Evolutionary conservation across 2,329 filamentous ascomycete species (phyloP).

Genomic region (Aurifilum marmelostoma): DNA sequence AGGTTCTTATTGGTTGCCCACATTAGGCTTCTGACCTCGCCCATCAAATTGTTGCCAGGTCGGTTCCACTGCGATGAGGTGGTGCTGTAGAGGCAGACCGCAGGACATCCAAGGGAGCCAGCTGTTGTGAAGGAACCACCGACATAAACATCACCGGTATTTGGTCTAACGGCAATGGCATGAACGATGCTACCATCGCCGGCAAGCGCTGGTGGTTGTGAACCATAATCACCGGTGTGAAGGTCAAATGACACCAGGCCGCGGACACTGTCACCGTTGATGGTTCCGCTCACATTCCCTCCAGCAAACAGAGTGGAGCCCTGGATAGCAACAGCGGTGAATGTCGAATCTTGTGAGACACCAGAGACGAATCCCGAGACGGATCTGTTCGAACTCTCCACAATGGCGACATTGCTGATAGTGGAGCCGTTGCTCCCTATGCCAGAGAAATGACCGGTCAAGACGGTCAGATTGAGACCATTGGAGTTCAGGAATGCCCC

Average conservation of each 20-base stretch:
- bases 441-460: slow-evolving; percentile 85
- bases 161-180: slow-evolving; percentile 72
- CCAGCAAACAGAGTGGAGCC: slow-evolving; percentile 78
- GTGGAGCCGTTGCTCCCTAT: slow-evolving; percentile 68
- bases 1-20: slow-evolving; percentile 77
- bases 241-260: slow-evolving; percentile 85
- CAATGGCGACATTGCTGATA: slow-evolving; percentile 79
- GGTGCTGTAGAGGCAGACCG: slow-evolving; percentile 79
- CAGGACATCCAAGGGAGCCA: slow-evolving; percentile 79
- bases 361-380: slow-evolving; percentile 71
- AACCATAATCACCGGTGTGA: slow-evolving; percentile 61
- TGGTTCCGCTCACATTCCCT: slow-evolving; percentile 73
- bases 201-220: slow-evolving; percentile 75
- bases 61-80: slow-evolving; percentile 75
- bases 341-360: slow-evolving; percentile 72
- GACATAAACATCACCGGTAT: slow-evolving; percentile 76
- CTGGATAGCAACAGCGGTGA: slow-evolving; percentile 71
- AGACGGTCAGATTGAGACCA: slow-evolving; percentile 77
- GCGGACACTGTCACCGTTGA: slow-evolving; percentile 64
- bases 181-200: slow-evolving; percentile 75
- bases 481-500: slow-evolving; percentile 76
- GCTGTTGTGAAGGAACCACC: slow-evolving; percentile 84
- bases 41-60: slow-evolving; percentile 72
- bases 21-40: slow-evolving; percentile 70
- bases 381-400: slow-evolving; percentile 70